phyloP scores from a whole-genome alignment of 2,329 filamentous ascomycete species.

The Colletotrichum melonis region DNA sequence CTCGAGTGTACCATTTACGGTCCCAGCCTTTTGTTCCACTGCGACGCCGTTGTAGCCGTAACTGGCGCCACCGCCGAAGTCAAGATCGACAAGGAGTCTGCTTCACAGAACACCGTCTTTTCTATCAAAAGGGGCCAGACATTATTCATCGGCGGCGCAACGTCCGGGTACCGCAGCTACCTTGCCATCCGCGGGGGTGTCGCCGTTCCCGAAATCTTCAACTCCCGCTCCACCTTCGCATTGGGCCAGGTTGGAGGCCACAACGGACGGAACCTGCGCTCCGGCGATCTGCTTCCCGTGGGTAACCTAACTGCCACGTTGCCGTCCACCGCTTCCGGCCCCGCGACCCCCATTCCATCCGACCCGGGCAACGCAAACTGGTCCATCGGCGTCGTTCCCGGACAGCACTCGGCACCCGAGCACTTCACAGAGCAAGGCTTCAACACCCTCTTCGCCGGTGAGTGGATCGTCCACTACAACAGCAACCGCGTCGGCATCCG shows the following conservation, averaged over 20 bases:
- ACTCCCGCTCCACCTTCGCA: constrained; percentile 46
- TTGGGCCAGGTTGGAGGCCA: constrained; percentile 48
- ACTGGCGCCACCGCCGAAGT: constrained; percentile 44
- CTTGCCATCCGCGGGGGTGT: constrained; percentile 49
- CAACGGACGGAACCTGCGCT: constrained; percentile 46
- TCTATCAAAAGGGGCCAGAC: constrained; percentile 41
- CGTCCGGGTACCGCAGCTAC: constrained; percentile 48
- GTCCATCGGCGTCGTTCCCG: constrained; percentile 49
- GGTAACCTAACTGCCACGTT: neutral
- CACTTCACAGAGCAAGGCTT: constrained; percentile 48
- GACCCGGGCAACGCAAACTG: constrained; percentile 41
- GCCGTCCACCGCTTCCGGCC: neutral
- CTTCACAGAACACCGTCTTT: constrained; percentile 40
- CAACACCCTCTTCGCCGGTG: constrained; percentile 44
- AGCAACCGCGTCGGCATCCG: constrained; percentile 53
- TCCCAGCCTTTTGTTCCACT: constrained; percentile 48
- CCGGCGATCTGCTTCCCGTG: constrained; percentile 44
- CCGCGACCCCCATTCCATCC: constrained; percentile 38
- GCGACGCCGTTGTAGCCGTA: constrained; percentile 45
- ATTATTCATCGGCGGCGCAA: constrained; percentile 41
- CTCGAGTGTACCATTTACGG: constrained; percentile 50
- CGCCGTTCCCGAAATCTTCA: constrained; percentile 46
- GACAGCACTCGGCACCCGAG: constrained; percentile 52
- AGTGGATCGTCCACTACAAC: constrained; percentile 54
- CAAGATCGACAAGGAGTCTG: constrained; percentile 39